Conservation (phyloP, 768 basidiomycete genomes). For the Suillus tomentosus region DNA sequence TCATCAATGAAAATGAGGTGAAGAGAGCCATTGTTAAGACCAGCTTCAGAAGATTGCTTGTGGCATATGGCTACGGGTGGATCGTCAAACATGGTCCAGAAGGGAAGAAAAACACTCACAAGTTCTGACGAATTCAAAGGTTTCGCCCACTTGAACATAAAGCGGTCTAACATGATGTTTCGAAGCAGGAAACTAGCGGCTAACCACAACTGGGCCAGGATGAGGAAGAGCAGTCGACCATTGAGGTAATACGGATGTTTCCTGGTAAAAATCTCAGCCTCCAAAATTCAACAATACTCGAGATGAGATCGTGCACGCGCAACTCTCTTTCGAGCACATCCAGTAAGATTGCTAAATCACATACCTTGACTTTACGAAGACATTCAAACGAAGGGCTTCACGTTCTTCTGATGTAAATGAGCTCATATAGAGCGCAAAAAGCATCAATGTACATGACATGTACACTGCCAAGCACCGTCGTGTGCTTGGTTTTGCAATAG, state of each 20-base stretch:
- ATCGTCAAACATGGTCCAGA: not conserved
- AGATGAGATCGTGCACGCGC: not conserved
- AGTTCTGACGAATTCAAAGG: constrained; percentile 15
- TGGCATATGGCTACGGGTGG: constrained; percentile 22
- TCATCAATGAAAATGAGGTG: constrained; percentile 37
- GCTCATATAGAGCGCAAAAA: constrained; percentile 47
- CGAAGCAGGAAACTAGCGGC: constrained; percentile 54
- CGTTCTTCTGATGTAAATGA: constrained; percentile 29
- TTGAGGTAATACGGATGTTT: constrained; percentile 78
- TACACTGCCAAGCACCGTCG: constrained; percentile 49
- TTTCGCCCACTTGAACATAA: constrained; percentile 47
- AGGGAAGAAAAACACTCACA: constrained; percentile 17
- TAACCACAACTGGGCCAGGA: constrained; percentile 51
- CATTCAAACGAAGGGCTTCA: constrained; percentile 44
- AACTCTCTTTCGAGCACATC: constrained; percentile 17
- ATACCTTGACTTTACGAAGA: constrained; percentile 73
- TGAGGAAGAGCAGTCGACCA: constrained; percentile 62
- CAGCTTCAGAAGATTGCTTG: constrained; percentile 21
- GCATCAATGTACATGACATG: constrained; percentile 44
- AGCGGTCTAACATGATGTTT: constrained; percentile 64
- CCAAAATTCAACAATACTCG: not conserved
- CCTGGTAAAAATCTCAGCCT: constrained; percentile 35
- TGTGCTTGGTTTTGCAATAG: constrained; percentile 50
- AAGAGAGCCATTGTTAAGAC: constrained; percentile 45
- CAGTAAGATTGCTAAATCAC: constrained; percentile 1